Conservation (phyloP, 2,329 filamentous ascomycete species). For the Ophiostoma novo-ulmi region DNA sequence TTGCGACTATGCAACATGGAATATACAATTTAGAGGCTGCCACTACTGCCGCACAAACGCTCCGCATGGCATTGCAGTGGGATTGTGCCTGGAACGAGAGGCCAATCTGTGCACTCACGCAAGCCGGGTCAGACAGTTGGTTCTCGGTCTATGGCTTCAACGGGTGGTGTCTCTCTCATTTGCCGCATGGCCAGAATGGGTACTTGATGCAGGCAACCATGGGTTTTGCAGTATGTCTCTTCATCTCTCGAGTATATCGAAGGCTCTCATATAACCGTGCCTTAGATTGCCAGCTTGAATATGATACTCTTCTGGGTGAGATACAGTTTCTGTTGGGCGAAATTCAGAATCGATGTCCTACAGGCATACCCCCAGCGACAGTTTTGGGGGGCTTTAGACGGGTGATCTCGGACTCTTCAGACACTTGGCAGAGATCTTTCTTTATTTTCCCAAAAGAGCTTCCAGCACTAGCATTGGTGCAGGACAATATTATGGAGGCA, state of each 20-base stretch:
- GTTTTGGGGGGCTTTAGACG: background rate
- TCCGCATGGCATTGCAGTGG: background rate
- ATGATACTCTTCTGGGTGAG: background rate
- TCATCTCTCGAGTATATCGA: background rate
- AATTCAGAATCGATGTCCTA: background rate
- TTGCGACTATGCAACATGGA: background rate
- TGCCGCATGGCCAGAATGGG: background rate
- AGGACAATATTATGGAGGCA: too few species aligned
- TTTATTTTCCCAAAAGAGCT: too few species aligned
- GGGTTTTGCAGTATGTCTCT: background rate
- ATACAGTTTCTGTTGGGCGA: background rate
- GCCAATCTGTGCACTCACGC: background rate
- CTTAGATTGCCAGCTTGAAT: too few species aligned
- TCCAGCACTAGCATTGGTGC: too few species aligned
- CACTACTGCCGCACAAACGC: background rate
- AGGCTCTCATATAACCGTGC: too few species aligned
- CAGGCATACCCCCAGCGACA: background rate
- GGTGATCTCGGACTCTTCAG: background rate
- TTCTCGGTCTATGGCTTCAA: background rate
- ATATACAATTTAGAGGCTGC: rapidly evolving
- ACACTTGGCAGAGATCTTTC: too few species aligned
- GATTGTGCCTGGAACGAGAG: background rate
- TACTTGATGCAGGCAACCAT: background rate
- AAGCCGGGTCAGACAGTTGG: background rate
- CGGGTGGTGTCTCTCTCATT: background rate